Evolutionary conservation across 345 rosid species (phyloP).

Genomic region (Pistacia atlantica): DNA sequence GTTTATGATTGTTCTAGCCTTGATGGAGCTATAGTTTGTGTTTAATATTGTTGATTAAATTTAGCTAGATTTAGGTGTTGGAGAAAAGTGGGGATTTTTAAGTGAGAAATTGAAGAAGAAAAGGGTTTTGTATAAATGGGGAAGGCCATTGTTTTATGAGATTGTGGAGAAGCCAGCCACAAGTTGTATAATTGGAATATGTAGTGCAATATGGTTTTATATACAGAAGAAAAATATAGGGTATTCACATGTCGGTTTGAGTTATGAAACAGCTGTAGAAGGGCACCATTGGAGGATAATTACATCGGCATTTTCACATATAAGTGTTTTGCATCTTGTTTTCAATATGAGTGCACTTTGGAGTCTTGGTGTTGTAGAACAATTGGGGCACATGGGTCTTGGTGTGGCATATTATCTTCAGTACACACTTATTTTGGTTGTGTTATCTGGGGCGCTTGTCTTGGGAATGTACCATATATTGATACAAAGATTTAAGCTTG

Average conservation of each 20-base stretch:
- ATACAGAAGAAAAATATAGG: conserved; percentile 92
- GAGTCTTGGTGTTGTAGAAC: conserved; percentile 95
- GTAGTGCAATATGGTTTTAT: conserved; percentile 77
- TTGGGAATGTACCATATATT: conserved; percentile 79
- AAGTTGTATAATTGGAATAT: conserved; percentile 69
- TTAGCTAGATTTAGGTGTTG: not conserved
- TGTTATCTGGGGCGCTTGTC: conserved; percentile 75
- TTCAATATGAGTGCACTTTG: conserved; percentile 98
- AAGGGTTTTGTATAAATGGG: conserved; percentile 49
- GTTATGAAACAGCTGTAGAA: conserved; percentile 76
- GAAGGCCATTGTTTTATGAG: conserved; percentile 80
- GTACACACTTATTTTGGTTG: conserved; percentile 76
- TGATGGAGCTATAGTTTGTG: not conserved
- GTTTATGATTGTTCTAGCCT: conserved; percentile 1
- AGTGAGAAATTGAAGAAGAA: not conserved
- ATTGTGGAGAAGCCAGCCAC: conserved; percentile 87
- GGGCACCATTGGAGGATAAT: conserved; percentile 96
- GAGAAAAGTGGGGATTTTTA: not conserved
- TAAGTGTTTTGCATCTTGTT: conserved; percentile 88
- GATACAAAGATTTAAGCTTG: conserved; percentile 74
- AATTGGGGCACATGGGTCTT: conserved; percentile 67
- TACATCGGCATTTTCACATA: conserved; percentile 94
- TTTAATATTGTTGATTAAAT: not conserved
- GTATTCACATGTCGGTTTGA: conserved; percentile 87
- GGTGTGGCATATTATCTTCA: conserved; percentile 87